Evolutionary conservation across 768 basidiomycete genomes (phyloP), one percentile per base, ranked within the genome.

Genomic region (Suillus brevipes): DNA sequence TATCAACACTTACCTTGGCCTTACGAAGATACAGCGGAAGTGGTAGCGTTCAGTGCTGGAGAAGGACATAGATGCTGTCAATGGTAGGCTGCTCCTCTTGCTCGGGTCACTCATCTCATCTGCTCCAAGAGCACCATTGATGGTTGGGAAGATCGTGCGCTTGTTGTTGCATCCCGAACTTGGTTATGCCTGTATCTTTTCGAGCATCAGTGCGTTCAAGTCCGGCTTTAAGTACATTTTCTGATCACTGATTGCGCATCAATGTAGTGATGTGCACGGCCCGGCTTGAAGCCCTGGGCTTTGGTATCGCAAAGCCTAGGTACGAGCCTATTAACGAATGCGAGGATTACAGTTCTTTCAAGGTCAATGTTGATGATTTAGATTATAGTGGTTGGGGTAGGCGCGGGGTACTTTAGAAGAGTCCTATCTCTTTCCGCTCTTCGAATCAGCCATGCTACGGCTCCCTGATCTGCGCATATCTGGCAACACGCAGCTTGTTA

Each of bases 11-110:
- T 99, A 99, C 65, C 91, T 99, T 60, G 96, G 96, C 60, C 85
- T 98, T 65, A 91, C 95, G 9, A 95, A 97, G 28, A 95, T 99
- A 94, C 97, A 99, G 75, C 81, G 95, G 36, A 98, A 96, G 74
- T 98, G 97, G 97, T 99, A 99, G 77, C 89, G 94, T 37, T 92
- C 89, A 2, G 91, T 99, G 8, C 78, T 99, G 64, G 95, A 98
- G 79, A 99, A 99, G 79, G 97, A 99, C 74, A 98, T 99, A 63
- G 97, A 99, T 72, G 97, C 97, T 10, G 97, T 99, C 49, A 98
- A 97, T 73, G 95, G 95, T 87, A 64, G 53, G 84, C 75, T 38
- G 36, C 43, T 40, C 13, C 3, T 62, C 14, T 10, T 34, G 20
- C 9, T 57, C 10, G 13, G 1, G 36, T 43, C 36, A 4, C 10